Conservation (phyloP, 148 eudicot genomes). For the Cornus controversa region DNA sequence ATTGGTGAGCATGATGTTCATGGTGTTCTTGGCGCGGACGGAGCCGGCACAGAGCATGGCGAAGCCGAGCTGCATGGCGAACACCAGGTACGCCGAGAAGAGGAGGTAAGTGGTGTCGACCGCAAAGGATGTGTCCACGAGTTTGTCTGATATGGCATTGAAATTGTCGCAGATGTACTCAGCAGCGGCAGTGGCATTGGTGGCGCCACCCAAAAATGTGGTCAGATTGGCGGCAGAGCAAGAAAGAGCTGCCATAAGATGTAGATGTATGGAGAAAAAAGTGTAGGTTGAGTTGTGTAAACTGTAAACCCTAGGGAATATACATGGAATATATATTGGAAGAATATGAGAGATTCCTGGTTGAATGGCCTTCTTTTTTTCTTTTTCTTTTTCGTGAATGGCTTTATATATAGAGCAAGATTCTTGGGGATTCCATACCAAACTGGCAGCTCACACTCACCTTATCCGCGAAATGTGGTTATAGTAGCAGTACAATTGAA, state of each 20-base stretch:
- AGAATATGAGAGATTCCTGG: too few species aligned
- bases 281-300: too few species aligned
- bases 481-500: too few species aligned
- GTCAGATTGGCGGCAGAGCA: conserved; percentile 20
- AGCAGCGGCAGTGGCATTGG: conserved; percentile 25
- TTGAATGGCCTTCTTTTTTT: too few species aligned
- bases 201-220: conserved; percentile 12
- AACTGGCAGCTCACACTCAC: too few species aligned
- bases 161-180: conserved; percentile 20
- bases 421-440: too few species aligned
- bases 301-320: too few species aligned
- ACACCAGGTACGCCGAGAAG: conserved; percentile 40
- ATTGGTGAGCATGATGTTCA: conserved; percentile 37
- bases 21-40: conserved; percentile 39
- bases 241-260: conserved; percentile 6
- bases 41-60: conserved; percentile 47
- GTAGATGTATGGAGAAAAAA: neutral
- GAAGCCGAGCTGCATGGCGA: conserved; percentile 44
- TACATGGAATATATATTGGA: too few species aligned
- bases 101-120: conserved; percentile 34
- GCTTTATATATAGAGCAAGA: too few species aligned
- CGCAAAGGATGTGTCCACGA: conserved; percentile 17
- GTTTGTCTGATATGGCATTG: conserved; percentile 10
- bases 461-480: too few species aligned
- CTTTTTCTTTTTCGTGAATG: too few species aligned